phyloP scores from a whole-genome alignment of 2,329 filamentous ascomycete species.

The Ceratocystis eucalypticola region DNA sequence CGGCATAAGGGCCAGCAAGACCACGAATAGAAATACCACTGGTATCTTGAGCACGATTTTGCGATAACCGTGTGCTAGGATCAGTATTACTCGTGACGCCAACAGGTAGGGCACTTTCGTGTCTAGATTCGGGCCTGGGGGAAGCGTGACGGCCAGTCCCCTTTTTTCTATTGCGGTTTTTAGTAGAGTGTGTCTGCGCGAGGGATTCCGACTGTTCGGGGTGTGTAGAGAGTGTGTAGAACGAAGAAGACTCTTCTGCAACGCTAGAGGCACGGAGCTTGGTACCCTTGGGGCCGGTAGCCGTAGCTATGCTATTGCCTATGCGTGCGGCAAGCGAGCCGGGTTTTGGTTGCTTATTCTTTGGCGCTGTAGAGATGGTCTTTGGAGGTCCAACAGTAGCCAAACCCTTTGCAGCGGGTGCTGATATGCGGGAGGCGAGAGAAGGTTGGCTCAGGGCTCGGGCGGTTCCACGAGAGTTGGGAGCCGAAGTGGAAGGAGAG shows the following conservation, averaged over 20 bases:
- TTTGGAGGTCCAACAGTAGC: conserved; percentile 15
- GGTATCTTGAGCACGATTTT: neutral
- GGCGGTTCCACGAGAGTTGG: neutral
- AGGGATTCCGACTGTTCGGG: neutral
- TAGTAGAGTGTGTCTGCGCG: neutral
- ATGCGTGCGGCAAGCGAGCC: conserved; percentile 12
- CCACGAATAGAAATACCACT: conserved; percentile 61
- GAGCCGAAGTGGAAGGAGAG: neutral
- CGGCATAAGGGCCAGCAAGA: conserved; percentile 55
- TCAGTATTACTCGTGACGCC: conserved; percentile 21
- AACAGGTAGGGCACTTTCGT: neutral
- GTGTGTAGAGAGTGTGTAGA: conserved; percentile 10
- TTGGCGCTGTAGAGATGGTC: neutral
- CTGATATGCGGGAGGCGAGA: conserved; percentile 17
- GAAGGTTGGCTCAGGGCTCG: neutral
- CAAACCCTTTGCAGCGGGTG: conserved; percentile 15
- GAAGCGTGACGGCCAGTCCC: neutral
- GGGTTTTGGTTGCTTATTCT: conserved; percentile 8
- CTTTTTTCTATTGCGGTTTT: neutral
- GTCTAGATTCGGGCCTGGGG: neutral
- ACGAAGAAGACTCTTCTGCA: neutral
- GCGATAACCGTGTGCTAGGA: neutral
- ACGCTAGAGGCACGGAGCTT: neutral
- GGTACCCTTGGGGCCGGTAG: conserved; percentile 14
- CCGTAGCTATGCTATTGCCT: conserved; percentile 11